Base-by-base conservation (phyloP, 257 asterid genomes). In the Phtheirospermum japonicum region DNA sequence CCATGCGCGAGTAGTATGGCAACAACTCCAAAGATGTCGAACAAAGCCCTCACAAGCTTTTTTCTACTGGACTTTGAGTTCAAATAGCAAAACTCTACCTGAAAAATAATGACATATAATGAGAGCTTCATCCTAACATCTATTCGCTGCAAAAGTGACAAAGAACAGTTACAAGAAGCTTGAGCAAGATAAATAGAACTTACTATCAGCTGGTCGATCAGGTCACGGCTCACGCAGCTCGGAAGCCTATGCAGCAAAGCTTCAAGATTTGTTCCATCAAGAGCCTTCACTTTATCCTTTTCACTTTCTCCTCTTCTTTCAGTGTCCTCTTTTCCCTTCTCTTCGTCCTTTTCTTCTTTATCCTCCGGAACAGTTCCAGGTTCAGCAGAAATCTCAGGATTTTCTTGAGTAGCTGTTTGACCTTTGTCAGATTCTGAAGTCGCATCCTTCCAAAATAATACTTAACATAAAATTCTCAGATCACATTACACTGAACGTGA, bases 1-100 rank as follows among this genome's bases (percentile, higher is more conserved):
- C 94, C 90, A 89, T 80, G 70, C 99, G 99, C 10, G 99, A 89
- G 73, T 93, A 93, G 89, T 93, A 93, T 12, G 97, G 89, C 77
- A 93, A 70, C 80, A 93, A 70, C 83, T 93, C 99, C 51, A 93
- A 78, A 43, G 97, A 93, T 61, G 97, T 93, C 77, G 78, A 89
- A 93, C 83, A 93, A 76, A 49, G 95, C 92, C 80, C 95, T 89
- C 71, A 79, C 97, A 59, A 93, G 99, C 85, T 89, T 93, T 75
- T 93, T 93, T 80, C 99, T 79, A 61, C 70, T 89, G 67, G 99
- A 87, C 76, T 89, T 93, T 37, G 99, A 87, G 76, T 93, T 93
- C 73, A 93, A 72, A 84, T 93, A 93, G 85, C 99, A 93, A 79
- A 93, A 93, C 67, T 93, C 99, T 50, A 93, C 99, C 99, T 93